Evolutionary conservation across 2,329 filamentous ascomycete genomes (phyloP).

Genomic region (Trichoderma pleuroti): DNA sequence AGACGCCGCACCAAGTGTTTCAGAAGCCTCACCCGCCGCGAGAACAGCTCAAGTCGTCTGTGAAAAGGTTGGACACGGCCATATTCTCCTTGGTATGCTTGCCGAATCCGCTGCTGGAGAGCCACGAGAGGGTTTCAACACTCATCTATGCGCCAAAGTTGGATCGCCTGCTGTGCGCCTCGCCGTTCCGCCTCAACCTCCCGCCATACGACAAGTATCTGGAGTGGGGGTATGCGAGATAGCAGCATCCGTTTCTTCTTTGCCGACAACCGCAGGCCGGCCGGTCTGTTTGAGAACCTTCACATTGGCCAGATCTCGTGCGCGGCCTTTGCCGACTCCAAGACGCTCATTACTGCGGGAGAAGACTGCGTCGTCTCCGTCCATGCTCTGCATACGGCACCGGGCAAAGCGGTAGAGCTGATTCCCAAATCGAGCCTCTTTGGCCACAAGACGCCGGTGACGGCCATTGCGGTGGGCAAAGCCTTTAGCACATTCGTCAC

Average conservation of each 20-base stretch:
- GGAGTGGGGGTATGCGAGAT: conserved; percentile 94
- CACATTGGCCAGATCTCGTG: conserved; percentile 87
- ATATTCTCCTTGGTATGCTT: conserved; percentile 73
- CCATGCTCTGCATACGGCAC: conserved; percentile 65
- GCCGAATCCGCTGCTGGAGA: conserved; percentile 73
- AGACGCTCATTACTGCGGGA: conserved; percentile 85
- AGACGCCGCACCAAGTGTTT: conserved; percentile 95
- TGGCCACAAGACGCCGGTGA: conserved; percentile 82
- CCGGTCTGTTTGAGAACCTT: conserved; percentile 89
- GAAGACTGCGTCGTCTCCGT: conserved; percentile 89
- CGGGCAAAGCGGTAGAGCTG: conserved; percentile 71
- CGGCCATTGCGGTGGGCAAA: conserved; percentile 76
- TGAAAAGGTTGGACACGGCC: conserved; percentile 71
- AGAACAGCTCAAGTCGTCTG: conserved; percentile 63
- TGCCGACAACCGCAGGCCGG: conserved; percentile 74
- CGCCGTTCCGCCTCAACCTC: conserved; percentile 81
- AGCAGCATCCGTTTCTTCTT: conserved; percentile 89
- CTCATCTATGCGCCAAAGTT: conserved; percentile 74
- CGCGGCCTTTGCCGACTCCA: conserved; percentile 81
- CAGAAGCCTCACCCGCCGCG: conserved; percentile 72
- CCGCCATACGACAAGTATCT: conserved; percentile 90
- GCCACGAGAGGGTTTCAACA: conserved; percentile 74
- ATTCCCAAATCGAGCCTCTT: conserved; percentile 77
- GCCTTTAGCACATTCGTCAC: conserved; percentile 87
- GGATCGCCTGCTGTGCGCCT: conserved; percentile 78